Base-by-base conservation (phyloP, 169 alveolate genomes). In the Plasmodium fragile region DNA sequence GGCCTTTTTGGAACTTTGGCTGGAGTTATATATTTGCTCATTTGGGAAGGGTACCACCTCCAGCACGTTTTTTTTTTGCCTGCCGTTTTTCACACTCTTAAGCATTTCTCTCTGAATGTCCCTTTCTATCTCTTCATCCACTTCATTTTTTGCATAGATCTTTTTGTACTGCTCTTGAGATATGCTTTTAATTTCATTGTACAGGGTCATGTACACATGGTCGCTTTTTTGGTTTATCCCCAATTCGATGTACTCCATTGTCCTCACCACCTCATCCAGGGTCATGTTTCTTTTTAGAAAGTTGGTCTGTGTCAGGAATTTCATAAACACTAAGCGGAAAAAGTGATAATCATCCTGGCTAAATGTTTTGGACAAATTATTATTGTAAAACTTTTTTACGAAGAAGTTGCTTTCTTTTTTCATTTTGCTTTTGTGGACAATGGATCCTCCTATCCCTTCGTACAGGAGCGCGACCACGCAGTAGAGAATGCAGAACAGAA, bases 321-420 rank as follows among this genome's bases (percentile, higher is more conserved):
- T 89, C 72, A 89, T 16, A 89, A 89, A 89, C 25, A 89, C 77
- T 41, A 89, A 79, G 69, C 94, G 94, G n/a, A 89, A 89, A 79
- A 89, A 89, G 49, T 89, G 91, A 79, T 79, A 89, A 39, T 89
- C 94, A 11, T 79, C 80, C 28, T 77, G 49, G 34, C 43, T 16
- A 55, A 89, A 89, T 71, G 25, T 34, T 45, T 28, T 59, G 52
- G 91, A 36, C 34, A 89, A 72, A 70, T 39, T 65, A 43, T 77
- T 79, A 69, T 78, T 89, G 53, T 89, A 89, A 65, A 89, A 79
- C 13, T 80, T 89, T 18, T 49, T 39, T 77, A 41, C 71, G 34
- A 89, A 89, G 52, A 79, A 89, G 81, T 80, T 77, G 0, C 65
- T 45, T 39, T 89, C 87, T 32, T 28, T 49, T 49, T 49, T 85